These are phyloP conservation scores for Penicillium odoratum DNA, from an alignment of 495 filamentous ascomycete genomes.

Conservation along the genomic window DNA sequence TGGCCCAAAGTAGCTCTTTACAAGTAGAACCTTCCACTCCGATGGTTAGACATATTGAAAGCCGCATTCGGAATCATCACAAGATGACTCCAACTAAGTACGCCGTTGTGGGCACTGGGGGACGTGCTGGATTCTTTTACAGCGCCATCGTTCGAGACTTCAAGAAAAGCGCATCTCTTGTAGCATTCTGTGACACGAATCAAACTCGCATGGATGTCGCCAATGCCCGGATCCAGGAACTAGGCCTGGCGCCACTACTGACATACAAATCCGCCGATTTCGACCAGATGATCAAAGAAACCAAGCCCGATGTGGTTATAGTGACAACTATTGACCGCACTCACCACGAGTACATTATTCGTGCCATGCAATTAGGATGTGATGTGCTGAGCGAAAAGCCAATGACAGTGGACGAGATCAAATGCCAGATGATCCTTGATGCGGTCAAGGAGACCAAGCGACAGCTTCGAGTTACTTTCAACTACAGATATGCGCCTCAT, in stretches of 20 bases:
- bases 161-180: conserved; percentile 44
- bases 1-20: no score
- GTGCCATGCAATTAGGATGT: conserved; percentile 55
- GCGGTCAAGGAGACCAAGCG: conserved; percentile 29
- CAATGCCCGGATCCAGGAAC: conserved; percentile 23
- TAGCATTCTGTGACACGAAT: conserved; percentile 45
- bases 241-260: conserved; percentile 34
- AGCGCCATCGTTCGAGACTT: conserved; percentile 52
- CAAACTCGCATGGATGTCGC: conserved; percentile 33
- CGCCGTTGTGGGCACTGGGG: conserved; percentile 35
- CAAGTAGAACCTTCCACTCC: background rate
- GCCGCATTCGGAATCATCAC: background rate
- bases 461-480: conserved; percentile 33
- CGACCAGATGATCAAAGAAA: conserved; percentile 53
- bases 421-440: conserved; percentile 47
- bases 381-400: conserved; percentile 60
- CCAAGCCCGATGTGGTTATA: conserved; percentile 55
- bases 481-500: conserved; percentile 39
- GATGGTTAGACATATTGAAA: background rate
- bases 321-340: conserved; percentile 60
- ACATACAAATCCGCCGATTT: conserved; percentile 53
- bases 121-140: conserved; percentile 53
- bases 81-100: conserved; percentile 25
- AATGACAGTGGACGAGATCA: conserved; percentile 57
- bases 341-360: conserved; percentile 56